phyloP scores from a whole-genome alignment of 768 basidiomycete genomes.

The Pulveroboletus sp. region DNA sequence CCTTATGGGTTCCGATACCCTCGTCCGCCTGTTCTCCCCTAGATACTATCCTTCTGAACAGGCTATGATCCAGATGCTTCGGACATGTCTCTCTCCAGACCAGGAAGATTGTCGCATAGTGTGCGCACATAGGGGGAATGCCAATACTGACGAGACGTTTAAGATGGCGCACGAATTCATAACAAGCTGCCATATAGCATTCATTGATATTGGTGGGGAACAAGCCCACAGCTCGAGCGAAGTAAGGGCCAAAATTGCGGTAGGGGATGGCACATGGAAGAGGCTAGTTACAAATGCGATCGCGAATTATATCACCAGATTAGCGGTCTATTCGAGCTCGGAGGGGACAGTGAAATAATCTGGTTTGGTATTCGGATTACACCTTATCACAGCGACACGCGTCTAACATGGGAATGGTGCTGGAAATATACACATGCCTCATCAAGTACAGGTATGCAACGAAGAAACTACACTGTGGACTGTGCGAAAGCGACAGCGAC shows the following conservation, averaged over 20 bases:
- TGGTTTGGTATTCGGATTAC: constrained; percentile 11
- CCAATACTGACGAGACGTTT: constrained; percentile 11
- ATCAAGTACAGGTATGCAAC: neutral
- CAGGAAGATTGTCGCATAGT: constrained; percentile 60
- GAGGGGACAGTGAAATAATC: constrained; percentile 3
- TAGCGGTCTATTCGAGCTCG: constrained; percentile 39
- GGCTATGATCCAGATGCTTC: constrained; percentile 54
- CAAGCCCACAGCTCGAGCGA: constrained; percentile 65
- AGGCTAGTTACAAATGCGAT: constrained; percentile 43
- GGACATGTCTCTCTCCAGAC: constrained; percentile 51
- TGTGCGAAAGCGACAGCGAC: constrained; percentile 88
- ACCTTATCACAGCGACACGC: neutral
- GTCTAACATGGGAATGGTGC: neutral
- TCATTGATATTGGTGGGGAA: constrained; percentile 60
- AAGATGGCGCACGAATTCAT: constrained; percentile 47
- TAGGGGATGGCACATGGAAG: constrained; percentile 38
- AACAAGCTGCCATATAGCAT: constrained; percentile 43
- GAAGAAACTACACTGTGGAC: constrained; percentile 37
- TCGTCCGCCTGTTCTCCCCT: constrained; percentile 71
- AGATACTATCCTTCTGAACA: constrained; percentile 60
- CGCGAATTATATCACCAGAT: constrained; percentile 46
- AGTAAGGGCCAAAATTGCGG: constrained; percentile 40
- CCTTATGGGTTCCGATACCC: constrained; percentile 79
- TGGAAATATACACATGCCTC: constrained; percentile 4
- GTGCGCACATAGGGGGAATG: constrained; percentile 54